Evolutionary conservation across 2,329 filamentous ascomycete genomes (phyloP), one percentile per base, ranked within the genome.

Genomic region (Penicillium sp.): DNA sequence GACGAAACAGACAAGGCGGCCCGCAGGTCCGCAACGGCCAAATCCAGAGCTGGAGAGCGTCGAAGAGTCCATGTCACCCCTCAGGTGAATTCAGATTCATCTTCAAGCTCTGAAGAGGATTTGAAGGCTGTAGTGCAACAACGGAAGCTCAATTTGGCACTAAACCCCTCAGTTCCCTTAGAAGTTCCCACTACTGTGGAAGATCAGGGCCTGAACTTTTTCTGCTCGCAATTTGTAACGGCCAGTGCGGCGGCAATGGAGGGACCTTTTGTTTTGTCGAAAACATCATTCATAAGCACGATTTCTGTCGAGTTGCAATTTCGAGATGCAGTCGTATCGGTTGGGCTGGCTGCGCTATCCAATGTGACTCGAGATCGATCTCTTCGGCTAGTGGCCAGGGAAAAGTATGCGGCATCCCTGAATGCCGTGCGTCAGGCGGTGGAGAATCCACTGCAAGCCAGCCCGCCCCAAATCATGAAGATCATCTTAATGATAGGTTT

Each of bases 1-100:
- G 60, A 71, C 51, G 70, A 73, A 56, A 73, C 66, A 55, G 67
- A 62, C 24, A 66, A 58, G 29, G 61, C 63, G 22, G 61, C 63
- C 26, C 63, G 58, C 33, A 58, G 61, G 46, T 63, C 65, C 22
- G 63, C 58, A 29, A 59, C 55, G 16, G 63, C 63, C 19, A 67
- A 66, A 49, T 60, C 62, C 27, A 64, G 52, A 47, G 48, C 62
- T 9, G 60, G 54, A 35, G 62, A 62, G 41, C 57, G 64, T 14
- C 59, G 52, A 43, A 60, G 48, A 48, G 21, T 41, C 45, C 41
- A 55, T 16, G 52, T 57, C n/a, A 27, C 31, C 11, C 39, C 49
- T 16, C 19, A 46, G 31, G 31, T 53, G 31, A 44, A 44, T n/a
- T 48, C 55, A 3, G 46, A 53, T 44, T 26, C 29, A 48, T 45